Percentiles rank a stretch among this genome's conserved stretches.
Conservation (phyloP, 192 early-diverging fungal genomes). For the Coemansia sp. region DNA sequence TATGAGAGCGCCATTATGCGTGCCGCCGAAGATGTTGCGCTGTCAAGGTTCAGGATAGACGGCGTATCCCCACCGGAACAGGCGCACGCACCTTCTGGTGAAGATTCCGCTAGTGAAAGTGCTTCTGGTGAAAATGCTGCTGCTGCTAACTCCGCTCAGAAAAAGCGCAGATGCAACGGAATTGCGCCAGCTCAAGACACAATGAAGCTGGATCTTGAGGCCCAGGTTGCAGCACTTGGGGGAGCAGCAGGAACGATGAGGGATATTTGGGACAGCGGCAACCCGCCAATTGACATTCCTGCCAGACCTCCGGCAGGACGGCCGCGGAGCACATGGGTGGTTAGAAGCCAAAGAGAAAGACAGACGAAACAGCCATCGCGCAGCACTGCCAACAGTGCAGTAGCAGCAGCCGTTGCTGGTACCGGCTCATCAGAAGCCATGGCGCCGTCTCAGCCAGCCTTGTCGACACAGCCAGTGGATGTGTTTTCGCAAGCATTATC, state of each 20-base stretch:
- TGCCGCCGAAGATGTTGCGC: constrained; percentile 3
- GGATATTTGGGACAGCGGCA: not conserved
- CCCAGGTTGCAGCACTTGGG: not conserved
- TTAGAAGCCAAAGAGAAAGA: not conserved
- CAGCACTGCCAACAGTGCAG: not conserved
- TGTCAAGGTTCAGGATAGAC: not conserved
- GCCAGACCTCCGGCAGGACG: not conserved
- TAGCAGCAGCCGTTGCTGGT: not conserved
- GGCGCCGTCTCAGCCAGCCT: not conserved
- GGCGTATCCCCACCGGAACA: not conserved
- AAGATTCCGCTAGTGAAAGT: no score
- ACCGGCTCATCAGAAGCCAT: not conserved
- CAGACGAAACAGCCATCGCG: not conserved
- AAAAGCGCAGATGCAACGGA: not conserved
- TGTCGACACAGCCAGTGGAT: not conserved
- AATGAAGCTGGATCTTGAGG: not conserved
- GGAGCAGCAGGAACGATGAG: not conserved
- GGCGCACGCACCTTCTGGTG: not conserved
- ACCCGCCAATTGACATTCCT: not conserved
- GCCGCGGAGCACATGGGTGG: not conserved
- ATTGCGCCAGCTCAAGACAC: not conserved
- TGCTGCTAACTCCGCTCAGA: not conserved
- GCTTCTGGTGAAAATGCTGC: not conserved
- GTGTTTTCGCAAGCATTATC: constrained; percentile 15
- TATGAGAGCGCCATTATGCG: not conserved